Evolutionary conservation across 192 early-diverging fungal genomes (phyloP).

Genomic region (Bifiguratus adelaidae): DNA sequence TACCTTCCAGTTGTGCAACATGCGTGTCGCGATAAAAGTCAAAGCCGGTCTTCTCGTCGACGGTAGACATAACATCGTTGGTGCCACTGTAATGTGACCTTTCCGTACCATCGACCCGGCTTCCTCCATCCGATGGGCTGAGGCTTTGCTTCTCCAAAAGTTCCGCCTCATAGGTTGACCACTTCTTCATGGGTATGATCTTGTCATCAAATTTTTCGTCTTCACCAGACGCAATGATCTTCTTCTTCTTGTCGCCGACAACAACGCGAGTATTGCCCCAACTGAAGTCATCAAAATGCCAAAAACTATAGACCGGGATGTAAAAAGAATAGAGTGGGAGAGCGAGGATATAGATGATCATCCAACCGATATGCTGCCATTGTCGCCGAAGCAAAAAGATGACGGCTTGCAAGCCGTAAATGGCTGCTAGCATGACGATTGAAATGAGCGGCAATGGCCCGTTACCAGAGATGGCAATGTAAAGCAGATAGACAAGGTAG

Average conservation of each 20-base stretch:
- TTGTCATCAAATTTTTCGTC: constrained; percentile 66
- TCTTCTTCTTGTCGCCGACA: constrained; percentile 42
- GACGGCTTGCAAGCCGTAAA: constrained; percentile 83
- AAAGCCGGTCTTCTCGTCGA: too few relatives aligned
- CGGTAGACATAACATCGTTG: too few relatives aligned
- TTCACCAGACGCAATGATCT: constrained; percentile 41
- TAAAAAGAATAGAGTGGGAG: constrained; percentile 86
- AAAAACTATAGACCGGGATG: constrained; percentile 91
- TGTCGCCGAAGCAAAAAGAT: constrained; percentile 69
- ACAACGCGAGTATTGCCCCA: constrained; percentile 94
- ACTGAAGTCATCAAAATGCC: constrained; percentile 98
- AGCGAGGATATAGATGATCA: constrained; percentile 79
- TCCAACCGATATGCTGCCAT: constrained; percentile 74
- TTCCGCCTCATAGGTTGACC: constrained; percentile 56
- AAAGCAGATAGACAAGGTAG: constrained; percentile 69
- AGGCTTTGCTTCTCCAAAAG: too few relatives aligned
- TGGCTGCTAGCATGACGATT: constrained; percentile 64
- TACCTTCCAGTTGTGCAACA: neutral
- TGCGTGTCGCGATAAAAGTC: constrained; percentile 16
- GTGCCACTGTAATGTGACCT: too few relatives aligned
- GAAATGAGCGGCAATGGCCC: constrained; percentile 69
- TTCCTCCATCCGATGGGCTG: too few relatives aligned
- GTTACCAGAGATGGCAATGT: constrained; percentile 43
- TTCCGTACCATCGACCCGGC: too few relatives aligned
- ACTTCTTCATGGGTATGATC: constrained; percentile 57